phyloP scores from a whole-genome alignment of 345 rosid genomes.

The Rhizophora apiculata region DNA sequence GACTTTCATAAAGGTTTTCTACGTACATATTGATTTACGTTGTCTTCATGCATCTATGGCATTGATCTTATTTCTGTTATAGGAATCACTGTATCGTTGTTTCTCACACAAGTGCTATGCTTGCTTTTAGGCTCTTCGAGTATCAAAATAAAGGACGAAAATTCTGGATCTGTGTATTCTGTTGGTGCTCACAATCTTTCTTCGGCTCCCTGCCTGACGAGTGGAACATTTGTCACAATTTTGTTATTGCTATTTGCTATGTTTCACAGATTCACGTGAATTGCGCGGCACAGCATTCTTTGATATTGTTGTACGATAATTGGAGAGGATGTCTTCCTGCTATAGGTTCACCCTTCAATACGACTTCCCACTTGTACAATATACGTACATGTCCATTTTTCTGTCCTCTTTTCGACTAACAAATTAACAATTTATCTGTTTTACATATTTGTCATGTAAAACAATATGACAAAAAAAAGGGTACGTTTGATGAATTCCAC shows the following conservation, averaged over 20 bases:
- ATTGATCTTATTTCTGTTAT: background rate
- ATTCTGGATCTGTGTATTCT: slow-evolving; percentile 38
- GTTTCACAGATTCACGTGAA: slow-evolving; percentile 36
- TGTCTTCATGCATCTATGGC: slow-evolving; percentile 4
- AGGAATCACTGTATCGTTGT: background rate
- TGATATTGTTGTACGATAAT: slow-evolving; percentile 28
- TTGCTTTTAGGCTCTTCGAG: slow-evolving; percentile 64
- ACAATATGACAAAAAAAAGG: background rate
- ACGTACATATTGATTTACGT: background rate
- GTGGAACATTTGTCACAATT: slow-evolving; percentile 24
- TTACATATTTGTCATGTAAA: background rate
- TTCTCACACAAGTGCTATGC: background rate
- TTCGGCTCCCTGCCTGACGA: slow-evolving; percentile 25
- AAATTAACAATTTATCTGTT: background rate
- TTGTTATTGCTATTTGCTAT: slow-evolving; percentile 33
- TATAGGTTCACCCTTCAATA: slow-evolving; percentile 16
- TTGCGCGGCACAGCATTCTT: slow-evolving; percentile 25
- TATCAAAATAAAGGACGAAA: slow-evolving; percentile 60
- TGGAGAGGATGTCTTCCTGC: slow-evolving; percentile 9
- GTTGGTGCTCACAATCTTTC: slow-evolving; percentile 49
- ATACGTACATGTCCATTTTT: background rate
- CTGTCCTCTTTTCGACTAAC: background rate
- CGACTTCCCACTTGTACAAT: too few species aligned
- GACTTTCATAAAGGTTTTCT: background rate
- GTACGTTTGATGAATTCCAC: background rate